These are phyloP conservation scores for Cutaneotrichosporon cutaneum DNA, from an alignment of 1,284 basidiomycete species.

Conservation along the genomic window DNA sequence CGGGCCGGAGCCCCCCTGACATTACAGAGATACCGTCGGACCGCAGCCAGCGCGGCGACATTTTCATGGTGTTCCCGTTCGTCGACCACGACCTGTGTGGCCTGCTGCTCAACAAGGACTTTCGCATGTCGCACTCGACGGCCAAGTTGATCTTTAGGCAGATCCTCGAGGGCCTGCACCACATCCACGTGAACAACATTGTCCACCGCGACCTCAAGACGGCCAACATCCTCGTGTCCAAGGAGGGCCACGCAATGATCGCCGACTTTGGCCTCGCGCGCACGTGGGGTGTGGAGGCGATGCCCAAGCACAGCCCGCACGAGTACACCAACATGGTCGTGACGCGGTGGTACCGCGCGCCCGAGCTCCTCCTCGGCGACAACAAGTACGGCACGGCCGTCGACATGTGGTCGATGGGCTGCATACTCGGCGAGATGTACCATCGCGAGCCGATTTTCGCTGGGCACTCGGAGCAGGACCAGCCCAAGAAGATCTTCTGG, in stretches of 20 bases:
- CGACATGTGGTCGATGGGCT: conserved; percentile 99
- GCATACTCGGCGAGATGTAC: conserved; percentile 94
- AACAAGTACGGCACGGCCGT: conserved; percentile 88
- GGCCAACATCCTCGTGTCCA: conserved; percentile 92
- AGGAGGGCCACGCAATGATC: conserved; percentile 77
- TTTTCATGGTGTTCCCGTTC: conserved; percentile 98
- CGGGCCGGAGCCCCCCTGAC: neutral
- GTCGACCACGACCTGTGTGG: conserved; percentile 99
- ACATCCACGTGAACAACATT: conserved; percentile 91
- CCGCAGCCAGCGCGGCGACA: conserved; percentile 55
- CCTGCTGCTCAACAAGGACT: conserved; percentile 82
- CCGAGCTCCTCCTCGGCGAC: conserved; percentile 87
- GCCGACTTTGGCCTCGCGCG: conserved; percentile 90
- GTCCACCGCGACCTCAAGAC: conserved; percentile 99
- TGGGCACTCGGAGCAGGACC: conserved; percentile 84
- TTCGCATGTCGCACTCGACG: conserved; percentile 72
- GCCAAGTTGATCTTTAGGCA: conserved; percentile 97
- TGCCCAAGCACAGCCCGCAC: conserved; percentile 53
- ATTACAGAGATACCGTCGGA: conserved; percentile 29
- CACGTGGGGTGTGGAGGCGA: conserved; percentile 43
- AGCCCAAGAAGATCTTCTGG: conserved; percentile 82
- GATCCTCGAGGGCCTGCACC: conserved; percentile 88
- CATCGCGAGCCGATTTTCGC: conserved; percentile 80
- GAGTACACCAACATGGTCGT: conserved; percentile 91
- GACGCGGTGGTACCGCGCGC: conserved; percentile 57